Conservation (phyloP, 75 land plant genomes). For the Cryptomeria japonica region DNA sequence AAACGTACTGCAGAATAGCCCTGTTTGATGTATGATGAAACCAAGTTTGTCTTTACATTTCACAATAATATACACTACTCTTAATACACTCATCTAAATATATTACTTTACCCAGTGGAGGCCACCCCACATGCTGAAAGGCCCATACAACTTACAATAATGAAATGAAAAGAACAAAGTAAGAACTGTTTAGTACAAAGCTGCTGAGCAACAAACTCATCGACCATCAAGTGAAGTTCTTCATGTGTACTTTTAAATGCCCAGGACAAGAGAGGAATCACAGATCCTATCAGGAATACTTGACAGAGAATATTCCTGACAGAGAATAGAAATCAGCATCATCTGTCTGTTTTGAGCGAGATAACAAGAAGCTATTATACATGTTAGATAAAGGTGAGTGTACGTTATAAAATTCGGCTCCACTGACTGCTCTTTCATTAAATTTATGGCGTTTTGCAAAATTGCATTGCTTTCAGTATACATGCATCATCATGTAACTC, state of each 20-base stretch:
- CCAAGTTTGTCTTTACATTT: too few species aligned
- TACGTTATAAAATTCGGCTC: background rate
- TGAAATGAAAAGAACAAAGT: background rate
- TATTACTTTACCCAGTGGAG: too few species aligned
- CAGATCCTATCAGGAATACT: background rate
- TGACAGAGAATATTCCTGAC: background rate
- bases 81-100: too few species aligned
- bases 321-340: slow-evolving; percentile 1
- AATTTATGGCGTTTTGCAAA: slow-evolving; percentile 1
- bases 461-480: slow-evolving; percentile 36
- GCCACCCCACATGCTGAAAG: too few species aligned
- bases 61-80: too few species aligned
- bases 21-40: too few species aligned
- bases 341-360: background rate
- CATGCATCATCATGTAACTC: slow-evolving; percentile 44
- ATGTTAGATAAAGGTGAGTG: background rate
- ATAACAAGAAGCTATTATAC: background rate
- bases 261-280: background rate
- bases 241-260: background rate
- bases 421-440: background rate
- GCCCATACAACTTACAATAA: too few species aligned
- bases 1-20: too few species aligned
- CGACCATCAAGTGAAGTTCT: background rate
- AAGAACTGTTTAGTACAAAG: background rate
- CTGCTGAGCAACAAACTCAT: background rate